Conservation (phyloP, 2,329 filamentous ascomycete genomes). For the Capronia americana region DNA sequence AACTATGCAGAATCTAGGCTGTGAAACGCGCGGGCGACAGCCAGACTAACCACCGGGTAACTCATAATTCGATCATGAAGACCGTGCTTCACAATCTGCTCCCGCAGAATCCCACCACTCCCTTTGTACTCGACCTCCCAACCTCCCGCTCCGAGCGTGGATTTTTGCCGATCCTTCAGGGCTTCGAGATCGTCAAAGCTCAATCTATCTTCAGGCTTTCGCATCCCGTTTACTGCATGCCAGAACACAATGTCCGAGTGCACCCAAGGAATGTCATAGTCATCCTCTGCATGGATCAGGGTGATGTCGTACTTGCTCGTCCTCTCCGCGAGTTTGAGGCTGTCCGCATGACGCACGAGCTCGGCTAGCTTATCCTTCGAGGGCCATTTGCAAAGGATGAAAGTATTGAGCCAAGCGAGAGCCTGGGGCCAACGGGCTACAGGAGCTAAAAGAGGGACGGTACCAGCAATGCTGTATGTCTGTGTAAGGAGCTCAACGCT, state of each 20-base stretch:
- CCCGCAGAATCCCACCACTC: slow-evolving; percentile 55
- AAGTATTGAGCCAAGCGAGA: slow-evolving; percentile 55
- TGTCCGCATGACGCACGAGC: slow-evolving; percentile 51
- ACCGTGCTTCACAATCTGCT: slow-evolving; percentile 63
- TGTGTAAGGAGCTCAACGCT: slow-evolving; percentile 61
- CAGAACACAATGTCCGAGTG: slow-evolving; percentile 61
- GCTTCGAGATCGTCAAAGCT: slow-evolving; percentile 52
- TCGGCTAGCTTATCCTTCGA: slow-evolving; percentile 57
- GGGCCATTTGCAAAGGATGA: slow-evolving; percentile 60
- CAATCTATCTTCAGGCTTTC: slow-evolving; percentile 45
- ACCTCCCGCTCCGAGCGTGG: slow-evolving; percentile 56
- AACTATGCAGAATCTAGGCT: slow-evolving; percentile 12
- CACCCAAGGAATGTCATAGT: slow-evolving; percentile 39
- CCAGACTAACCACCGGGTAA: slow-evolving; percentile 60
- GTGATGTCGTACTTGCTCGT: slow-evolving; percentile 43
- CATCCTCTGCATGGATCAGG: slow-evolving; percentile 47
- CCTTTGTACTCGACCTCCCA: slow-evolving; percentile 58
- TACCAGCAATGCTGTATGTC: slow-evolving; percentile 64
- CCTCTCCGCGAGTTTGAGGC: slow-evolving; percentile 16
- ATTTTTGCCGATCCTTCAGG: slow-evolving; percentile 50
- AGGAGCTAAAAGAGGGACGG: slow-evolving; percentile 61
- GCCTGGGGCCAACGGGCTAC: slow-evolving; percentile 56
- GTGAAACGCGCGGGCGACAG: slow-evolving; percentile 57
- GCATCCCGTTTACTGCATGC: slow-evolving; percentile 61
- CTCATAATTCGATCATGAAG: slow-evolving; percentile 66